A percentile compares a stretch with the other conserved stretches of the same genome.
Conservation (phyloP, 257 asterid genomes). For the Phtheirospermum japonicum region DNA sequence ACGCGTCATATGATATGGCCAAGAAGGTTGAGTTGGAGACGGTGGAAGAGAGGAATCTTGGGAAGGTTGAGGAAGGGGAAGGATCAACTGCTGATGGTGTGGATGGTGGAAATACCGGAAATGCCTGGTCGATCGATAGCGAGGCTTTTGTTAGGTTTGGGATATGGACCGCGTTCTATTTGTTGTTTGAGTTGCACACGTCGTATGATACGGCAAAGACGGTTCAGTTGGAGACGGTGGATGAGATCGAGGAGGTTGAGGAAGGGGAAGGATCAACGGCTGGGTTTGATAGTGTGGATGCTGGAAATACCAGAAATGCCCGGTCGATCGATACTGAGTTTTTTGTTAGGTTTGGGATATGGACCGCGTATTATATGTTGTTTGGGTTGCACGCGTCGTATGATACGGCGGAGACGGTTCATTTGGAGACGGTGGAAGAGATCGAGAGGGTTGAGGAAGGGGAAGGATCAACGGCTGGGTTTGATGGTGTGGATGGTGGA, state of each 20-base stretch:
- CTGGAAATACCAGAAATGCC: no score
- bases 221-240: background rate
- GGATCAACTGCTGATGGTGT: background rate
- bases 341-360: conserved; percentile 58
- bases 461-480: background rate
- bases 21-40: conserved; percentile 25
- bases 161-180: conserved; percentile 42
- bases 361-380: conserved; percentile 46
- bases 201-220: conserved; percentile 50
- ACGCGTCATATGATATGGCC: conserved; percentile 56
- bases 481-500: background rate
- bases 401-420: conserved; percentile 40
- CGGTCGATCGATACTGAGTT: conserved; percentile 58
- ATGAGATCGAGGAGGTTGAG: background rate
- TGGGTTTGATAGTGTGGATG: background rate
- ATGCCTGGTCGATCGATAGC: no score
- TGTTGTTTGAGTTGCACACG: conserved; percentile 52
- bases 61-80: conserved; percentile 32
- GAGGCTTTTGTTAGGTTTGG: conserved; percentile 73
- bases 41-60: background rate
- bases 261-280: no score
- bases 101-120: background rate
- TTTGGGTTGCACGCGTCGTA: conserved; percentile 58
- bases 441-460: background rate
- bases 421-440: background rate